Percentiles rank a stretch among this genome's conserved stretches.
Evolutionary conservation across 176 grass and related monocot species (phyloP).

Genomic region (Rhynchospora tenuis): DNA sequence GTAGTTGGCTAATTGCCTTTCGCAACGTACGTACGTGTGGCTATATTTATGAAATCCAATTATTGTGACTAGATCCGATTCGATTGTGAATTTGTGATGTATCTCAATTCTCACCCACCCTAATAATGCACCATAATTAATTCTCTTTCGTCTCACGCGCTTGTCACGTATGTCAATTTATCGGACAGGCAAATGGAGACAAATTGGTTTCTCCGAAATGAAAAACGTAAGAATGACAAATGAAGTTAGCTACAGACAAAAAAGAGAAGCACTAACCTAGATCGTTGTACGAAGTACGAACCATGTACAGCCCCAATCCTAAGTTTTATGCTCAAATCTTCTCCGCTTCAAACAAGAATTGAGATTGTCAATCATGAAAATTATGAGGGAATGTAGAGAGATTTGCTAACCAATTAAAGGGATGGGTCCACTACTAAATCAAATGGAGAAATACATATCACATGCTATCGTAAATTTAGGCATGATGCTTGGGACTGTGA

Average conservation of each 20-base stretch:
- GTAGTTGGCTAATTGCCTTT: no score
- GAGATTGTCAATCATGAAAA: background rate
- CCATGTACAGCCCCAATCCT: background rate
- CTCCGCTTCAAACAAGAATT: background rate
- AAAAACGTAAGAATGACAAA: background rate
- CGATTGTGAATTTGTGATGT: background rate
- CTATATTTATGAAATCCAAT: background rate
- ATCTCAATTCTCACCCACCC: background rate
- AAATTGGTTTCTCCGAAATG: background rate
- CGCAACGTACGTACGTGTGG: background rate
- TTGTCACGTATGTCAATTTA: no score
- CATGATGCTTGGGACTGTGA: conserved; percentile 15
- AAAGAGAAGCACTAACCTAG: background rate
- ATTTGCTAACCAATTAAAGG: background rate
- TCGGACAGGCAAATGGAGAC: background rate
- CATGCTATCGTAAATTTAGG: conserved; percentile 5
- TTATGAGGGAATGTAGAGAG: background rate
- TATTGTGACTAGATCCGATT: background rate
- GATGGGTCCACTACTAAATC: background rate
- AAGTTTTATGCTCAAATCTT: background rate
- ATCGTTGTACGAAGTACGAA: background rate
- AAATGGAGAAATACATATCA: background rate
- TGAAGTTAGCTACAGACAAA: background rate
- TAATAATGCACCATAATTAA: background rate
- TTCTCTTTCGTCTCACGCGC: background rate